Evolutionary conservation across 202 grass and related monocot genomes (phyloP), one percentile per base, ranked within the genome.

Genomic region (Schoenoplectus triqueter): DNA sequence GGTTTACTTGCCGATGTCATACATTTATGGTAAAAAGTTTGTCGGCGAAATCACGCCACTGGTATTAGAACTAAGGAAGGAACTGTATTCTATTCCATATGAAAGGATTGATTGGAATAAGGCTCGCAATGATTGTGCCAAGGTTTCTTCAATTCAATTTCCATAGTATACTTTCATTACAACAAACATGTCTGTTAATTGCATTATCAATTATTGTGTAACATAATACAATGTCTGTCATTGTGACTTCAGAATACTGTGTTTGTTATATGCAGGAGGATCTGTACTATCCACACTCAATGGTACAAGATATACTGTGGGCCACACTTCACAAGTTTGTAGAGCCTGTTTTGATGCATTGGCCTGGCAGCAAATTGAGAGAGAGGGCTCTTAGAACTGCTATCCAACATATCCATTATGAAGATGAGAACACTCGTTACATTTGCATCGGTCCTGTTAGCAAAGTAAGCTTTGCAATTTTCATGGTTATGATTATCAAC

Each of bases 1-100:
- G 95, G 90, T 97, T 68, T 97, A 97, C 86, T 62, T 97, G 63
- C 95, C 95, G 7, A 94, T 97, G 95, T 94, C 90, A 63, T 97
- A 94, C 79, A 85, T 97, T 76, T 97, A 90, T 56, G 95, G 92
- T 31, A 97, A 93, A 86, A 92, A 92, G 55, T 97, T 97, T 90
- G 88, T 91, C 2, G 85, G 89, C 61, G 85, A 14, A 86, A 93
- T 92, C 82, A 97, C 92, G 22, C 86, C 89, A 54, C 82, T 86
- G 64, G 49, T 94, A 73, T 78, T 87, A 69, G 86, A 90, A 80
- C 80, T 97, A 50, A 97, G 95, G 55, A 94, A 91, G 62, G 95
- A 97, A 82, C 89, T 97, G 55, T 94, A 73, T 76, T 80, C 80
- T 66, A 44, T 87, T 47, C 82, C 92, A 21, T 97, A 93, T 77